Evolutionary conservation across 2,329 filamentous ascomycete genomes (phyloP).

Genomic region (Aureobasidium uvarum): DNA sequence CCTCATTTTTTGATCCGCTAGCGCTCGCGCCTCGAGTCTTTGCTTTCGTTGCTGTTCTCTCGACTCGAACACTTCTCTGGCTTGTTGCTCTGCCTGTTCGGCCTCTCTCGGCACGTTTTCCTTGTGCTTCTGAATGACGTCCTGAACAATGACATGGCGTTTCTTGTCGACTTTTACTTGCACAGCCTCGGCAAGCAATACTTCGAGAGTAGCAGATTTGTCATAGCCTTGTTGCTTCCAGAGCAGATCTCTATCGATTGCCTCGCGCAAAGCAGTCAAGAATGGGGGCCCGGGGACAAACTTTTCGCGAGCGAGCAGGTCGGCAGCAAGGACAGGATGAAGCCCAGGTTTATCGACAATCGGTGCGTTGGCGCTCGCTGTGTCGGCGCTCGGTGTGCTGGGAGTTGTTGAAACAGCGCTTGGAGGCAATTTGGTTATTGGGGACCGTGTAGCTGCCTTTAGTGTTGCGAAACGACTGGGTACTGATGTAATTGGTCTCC

Average conservation of each 20-base stretch:
- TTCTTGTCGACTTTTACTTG: neutral
- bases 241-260: neutral
- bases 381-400: neutral
- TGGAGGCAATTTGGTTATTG: neutral
- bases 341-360: neutral
- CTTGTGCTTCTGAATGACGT: neutral
- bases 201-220: neutral
- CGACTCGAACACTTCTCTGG: neutral
- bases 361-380: neutral
- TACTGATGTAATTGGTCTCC: neutral
- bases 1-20: neutral
- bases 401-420: no score
- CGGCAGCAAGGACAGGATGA: neutral
- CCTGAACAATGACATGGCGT: no score
- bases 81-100: neutral
- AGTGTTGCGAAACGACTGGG: neutral
- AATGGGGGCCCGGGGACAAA: neutral
- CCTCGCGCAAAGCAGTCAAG: neutral
- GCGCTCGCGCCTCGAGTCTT: neutral
- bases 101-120: neutral
- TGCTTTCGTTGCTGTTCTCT: neutral
- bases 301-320: neutral
- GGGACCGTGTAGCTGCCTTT: neutral
- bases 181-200: neutral
- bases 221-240: neutral